Evolutionary conservation across 768 basidiomycete species (phyloP).

Genomic region (Lactarius trivialis): DNA sequence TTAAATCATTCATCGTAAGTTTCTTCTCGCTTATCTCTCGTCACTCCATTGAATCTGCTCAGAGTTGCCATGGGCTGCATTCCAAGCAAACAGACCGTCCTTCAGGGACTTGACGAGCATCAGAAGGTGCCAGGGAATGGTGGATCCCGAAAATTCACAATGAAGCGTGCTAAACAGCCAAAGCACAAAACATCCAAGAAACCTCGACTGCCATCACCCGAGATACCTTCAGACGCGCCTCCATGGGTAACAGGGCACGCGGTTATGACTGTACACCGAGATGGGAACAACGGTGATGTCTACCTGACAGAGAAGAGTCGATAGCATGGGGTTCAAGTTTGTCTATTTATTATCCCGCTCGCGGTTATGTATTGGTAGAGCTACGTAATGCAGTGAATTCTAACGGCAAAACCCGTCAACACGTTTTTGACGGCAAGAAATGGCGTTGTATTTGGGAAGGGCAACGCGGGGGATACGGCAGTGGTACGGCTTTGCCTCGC

Average conservation of each 20-base stretch:
- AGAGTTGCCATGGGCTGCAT: conserved; percentile 37
- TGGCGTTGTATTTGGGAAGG: no score
- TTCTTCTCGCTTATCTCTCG: neutral
- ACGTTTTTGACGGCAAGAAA: neutral
- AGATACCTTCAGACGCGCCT: conserved; percentile 10
- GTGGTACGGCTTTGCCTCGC: neutral
- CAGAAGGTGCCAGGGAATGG: neutral
- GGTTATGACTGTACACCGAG: conserved; percentile 10
- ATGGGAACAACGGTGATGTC: neutral
- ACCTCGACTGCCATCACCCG: conserved; percentile 7
- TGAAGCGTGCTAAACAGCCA: neutral
- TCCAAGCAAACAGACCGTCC: conserved; percentile 34
- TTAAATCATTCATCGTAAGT: conserved; percentile 7
- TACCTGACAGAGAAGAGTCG: conserved; percentile 15
- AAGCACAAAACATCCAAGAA: conserved; percentile 14
- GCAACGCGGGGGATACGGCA: neutral
- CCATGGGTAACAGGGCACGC: conserved; percentile 20
- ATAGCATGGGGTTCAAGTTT: no score
- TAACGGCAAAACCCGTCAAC: neutral
- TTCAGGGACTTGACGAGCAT: conserved; percentile 7
- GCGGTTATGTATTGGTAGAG: no score
- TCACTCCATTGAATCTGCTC: neutral
- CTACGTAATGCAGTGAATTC: neutral
- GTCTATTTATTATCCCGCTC: neutral
- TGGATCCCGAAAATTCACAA: neutral